Conservation (phyloP, 345 rosid species). For the Eucalyptus victrix region DNA sequence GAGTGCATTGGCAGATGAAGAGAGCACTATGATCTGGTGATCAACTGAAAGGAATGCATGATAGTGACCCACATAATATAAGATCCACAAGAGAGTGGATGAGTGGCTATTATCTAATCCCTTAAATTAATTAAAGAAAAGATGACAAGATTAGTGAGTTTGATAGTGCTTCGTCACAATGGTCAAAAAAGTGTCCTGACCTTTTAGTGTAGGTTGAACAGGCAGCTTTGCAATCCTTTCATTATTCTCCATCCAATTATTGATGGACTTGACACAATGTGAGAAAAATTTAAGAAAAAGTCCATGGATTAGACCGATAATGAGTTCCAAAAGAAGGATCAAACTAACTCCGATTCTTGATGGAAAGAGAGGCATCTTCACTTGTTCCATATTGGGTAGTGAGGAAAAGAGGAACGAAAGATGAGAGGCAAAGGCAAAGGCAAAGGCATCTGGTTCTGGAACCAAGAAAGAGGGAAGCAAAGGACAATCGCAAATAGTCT, state of each 20-base stretch:
- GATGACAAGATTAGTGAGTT: background rate
- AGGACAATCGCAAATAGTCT: background rate
- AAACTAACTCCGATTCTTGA: background rate
- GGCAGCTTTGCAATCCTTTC: background rate
- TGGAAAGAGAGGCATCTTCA: background rate
- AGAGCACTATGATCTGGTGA: slow-evolving; percentile 1
- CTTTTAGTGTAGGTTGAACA: background rate
- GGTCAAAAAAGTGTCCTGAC: background rate
- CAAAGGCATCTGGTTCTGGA: background rate
- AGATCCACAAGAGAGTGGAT: background rate
- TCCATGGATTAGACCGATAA: background rate
- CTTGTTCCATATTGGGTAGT: background rate
- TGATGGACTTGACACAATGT: background rate
- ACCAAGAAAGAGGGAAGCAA: background rate
- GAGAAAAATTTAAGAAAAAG: background rate
- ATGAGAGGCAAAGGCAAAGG: background rate
- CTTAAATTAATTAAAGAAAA: background rate
- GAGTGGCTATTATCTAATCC: background rate
- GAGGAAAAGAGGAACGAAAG: background rate
- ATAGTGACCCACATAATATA: background rate
- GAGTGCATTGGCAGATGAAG: slow-evolving; percentile 9
- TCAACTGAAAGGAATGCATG: background rate
- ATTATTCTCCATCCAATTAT: background rate
- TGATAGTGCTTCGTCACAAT: background rate
- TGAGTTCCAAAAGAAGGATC: background rate